Evolutionary conservation across 2,329 filamentous ascomycete genomes (phyloP), one percentile per base, ranked within the genome.

Genomic region (Calycina herbarum): DNA sequence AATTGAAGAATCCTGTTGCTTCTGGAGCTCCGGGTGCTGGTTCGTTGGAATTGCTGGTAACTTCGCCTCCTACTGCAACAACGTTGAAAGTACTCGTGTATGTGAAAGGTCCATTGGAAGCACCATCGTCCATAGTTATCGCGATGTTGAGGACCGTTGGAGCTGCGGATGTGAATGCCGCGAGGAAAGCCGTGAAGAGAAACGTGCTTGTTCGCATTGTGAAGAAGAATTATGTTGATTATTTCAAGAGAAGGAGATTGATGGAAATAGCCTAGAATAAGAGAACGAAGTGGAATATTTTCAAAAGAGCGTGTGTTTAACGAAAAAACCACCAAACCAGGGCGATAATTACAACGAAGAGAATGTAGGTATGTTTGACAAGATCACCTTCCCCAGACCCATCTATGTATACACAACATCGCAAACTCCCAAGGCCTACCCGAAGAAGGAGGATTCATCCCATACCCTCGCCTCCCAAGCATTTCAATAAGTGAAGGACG

Each of bases 1-100:
- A 65, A 54, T 65, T 65, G 38, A 65, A 65, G 10, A 10, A 40
- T 8, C 63, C 63, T 2, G 59, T 38, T 5, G 63, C 63, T 35
- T 59, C 63, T 5, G 63, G 24, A 17, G 60, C 58, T 45, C 63
- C 63, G 13, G 58, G 58, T 5, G 59, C 59, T 7, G 59, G 31
- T 27, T 45, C 42, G 33, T 59, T 65, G 5, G 59, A 51, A n/a
- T 65, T 65, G 15, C 59, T 40, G 35, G 35, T 42, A 17, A 65
- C 63, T 29, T 51, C 17, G 27, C 57, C 59, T 13, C 59, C 59
- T 20, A 62, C 3, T 1, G 63, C 63, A 2, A 20, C 7, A 35
- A 65, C 60, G 27, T 48, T 61, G 38, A 61, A 59, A 24, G 51
- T 57, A 24, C 57, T 59, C 6, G 57, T 38, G 17, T 38, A 59